Evolutionary conservation across 176 grass and related monocot genomes (phyloP), one percentile per base, ranked within the genome.

Genomic region (Coix lacrymajobi): DNA sequence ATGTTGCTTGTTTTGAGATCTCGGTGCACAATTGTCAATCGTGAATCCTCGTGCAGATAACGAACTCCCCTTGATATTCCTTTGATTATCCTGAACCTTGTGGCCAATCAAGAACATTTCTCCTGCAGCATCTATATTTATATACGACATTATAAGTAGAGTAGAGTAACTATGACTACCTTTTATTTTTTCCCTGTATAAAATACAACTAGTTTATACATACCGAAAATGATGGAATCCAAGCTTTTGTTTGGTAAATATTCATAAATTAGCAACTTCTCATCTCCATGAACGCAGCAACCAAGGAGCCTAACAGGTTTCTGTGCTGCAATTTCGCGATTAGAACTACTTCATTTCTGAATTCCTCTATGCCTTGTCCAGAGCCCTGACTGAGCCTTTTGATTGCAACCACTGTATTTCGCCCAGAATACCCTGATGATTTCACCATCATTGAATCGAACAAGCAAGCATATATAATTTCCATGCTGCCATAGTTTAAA

Each of bases 41-140:
- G 89, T 78, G 90, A 89, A 60, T 92, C 87, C 26, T 76, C 79
- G 38, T 92, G 90, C 12, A 92, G 90, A 84, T 92, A 92, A 45
- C 87, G 87, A 60, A 92, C 74, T 19, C 90, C 87, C 52, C 86
- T 80, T 61, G 79, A 84, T 71, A 89, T 48, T 3, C 87, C 90
- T 77, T 86, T 73, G 24, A 89, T 86, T 81, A 92, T 92, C 41
- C 41, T 83, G 28, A 70, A 81, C 8, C 87, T 75, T 69, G 48
- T 44, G 51, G 44, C 91, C 87, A 92, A 67, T 89, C 84, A 48
- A 92, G 66, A 6, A 51, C 0, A 9, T 24, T 22, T 71, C 61
- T 77, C 16, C 62, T 40, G 43, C 33, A 41, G 33, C n/a, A 89
- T 89, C 90, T 92, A 12, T 12, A 61, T 46, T 3, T n/a, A 38